A percentile compares a stretch with the other conserved stretches of the same genome.
Conservation (phyloP, 129 eudicot species). For the Tagetes patula region DNA sequence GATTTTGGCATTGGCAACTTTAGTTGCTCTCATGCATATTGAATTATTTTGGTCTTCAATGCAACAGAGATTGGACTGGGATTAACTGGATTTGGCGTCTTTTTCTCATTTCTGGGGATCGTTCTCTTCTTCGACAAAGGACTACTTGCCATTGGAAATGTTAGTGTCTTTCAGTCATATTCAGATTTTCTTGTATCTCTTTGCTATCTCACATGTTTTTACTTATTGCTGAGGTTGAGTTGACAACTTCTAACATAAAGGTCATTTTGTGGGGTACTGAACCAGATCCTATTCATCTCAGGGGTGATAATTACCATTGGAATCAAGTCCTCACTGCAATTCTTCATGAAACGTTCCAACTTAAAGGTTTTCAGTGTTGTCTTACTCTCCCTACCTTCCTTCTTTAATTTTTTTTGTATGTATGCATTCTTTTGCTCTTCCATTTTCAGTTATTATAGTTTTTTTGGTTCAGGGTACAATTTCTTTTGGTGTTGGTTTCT, state of each 20-base stretch:
- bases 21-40: not conserved
- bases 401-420: not conserved
- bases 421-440: not conserved
- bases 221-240: slow-evolving; percentile 14
- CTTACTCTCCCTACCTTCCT: not conserved
- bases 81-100: slow-evolving; percentile 76
- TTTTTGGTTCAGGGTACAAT: slow-evolving; percentile 56
- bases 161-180: slow-evolving; percentile 28
- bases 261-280: slow-evolving; percentile 36
- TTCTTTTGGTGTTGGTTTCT: slow-evolving; percentile 75
- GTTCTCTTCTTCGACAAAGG: slow-evolving; percentile 80
- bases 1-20: slow-evolving; percentile 4
- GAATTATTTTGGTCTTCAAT: slow-evolving; percentile 10
- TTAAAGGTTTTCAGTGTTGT: slow-evolving; percentile 47
- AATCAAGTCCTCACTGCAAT: slow-evolving; percentile 62
- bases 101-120: slow-evolving; percentile 76
- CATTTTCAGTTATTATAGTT: not conserved
- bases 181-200: slow-evolving; percentile 1
- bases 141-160: slow-evolving; percentile 77
- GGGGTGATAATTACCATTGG: slow-evolving; percentile 85
- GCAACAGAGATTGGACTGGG: slow-evolving; percentile 78
- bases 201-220: slow-evolving; percentile 9
- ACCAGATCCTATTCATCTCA: slow-evolving; percentile 68
- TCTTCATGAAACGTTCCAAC: slow-evolving; percentile 72
- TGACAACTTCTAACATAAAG: slow-evolving; percentile 26